Base-by-base conservation (phyloP, 208 protist genomes). In the Tritrichomonas musculus region DNA sequence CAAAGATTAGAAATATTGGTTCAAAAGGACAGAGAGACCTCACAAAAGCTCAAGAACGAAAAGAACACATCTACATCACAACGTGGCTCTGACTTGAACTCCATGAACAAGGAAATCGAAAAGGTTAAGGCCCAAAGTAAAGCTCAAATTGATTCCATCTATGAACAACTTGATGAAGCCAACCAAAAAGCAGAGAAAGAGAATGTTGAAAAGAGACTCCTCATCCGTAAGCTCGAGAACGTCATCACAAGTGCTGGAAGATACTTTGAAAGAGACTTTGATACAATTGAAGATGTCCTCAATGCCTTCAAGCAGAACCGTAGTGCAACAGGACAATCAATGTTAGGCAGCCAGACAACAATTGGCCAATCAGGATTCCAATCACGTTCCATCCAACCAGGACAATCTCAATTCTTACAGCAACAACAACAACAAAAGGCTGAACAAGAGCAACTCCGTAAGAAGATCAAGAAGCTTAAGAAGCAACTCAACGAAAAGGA, bases 91-190 rank as follows among this genome's bases (percentile, higher is more conserved):
- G 73, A 82, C 22, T 17, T 82, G 3, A 47, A 30, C 22, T 30
- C 33, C 44, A 82, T 82, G 73, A 30, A 82, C 8, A 82, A 82
- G 49, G 73, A 82, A 50, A 47, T 82, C 39, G 73, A 82, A 82
- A 82, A 82, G 41, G 41, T 82, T 39, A 82, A 82, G 73, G 33
- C 33, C 33, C 33, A 30, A 82, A 50, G 27, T 39, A 44, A 50
- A 30, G 33, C 73, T 47, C 73, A 82, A 39, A 82, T 82, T 30
- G 73, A 82, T 39, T 82, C 73, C 11, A 30, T 82, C 4, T 82
- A 82, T 25, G 39, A 44, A 14, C 73, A 82, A 41, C 73, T 82
- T n/a, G 33, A 82, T 20, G 27, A 30, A 25, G 73, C 41, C 8
- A 33, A 82, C 14, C 73, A 82, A 27, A 30, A 33, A 20, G n/a